Base-by-base conservation (phyloP, 2,329 filamentous ascomycete genomes). In the Trichoderma sp. region DNA sequence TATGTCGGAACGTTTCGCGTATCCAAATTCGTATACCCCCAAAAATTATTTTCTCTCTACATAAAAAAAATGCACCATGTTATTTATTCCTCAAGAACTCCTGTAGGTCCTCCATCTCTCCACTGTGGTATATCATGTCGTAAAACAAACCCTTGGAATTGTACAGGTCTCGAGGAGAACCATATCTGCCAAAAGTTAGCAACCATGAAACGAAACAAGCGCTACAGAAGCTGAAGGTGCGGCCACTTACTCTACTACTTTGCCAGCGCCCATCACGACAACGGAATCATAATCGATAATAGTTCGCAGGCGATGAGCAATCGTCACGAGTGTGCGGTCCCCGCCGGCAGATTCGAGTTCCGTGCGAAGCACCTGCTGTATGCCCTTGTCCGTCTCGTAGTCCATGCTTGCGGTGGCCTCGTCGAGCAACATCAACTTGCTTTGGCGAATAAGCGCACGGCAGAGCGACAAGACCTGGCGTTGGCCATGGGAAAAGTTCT, bases 391-490 rank as follows among this genome's bases (percentile, higher is more conserved):
- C 29, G 86, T 87, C 73, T 85, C 83, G 68, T 85, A 84, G 71
- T 88, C 86, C 79, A 88, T 86, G 71, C 84, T 86, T 27, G 85
- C 85, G 2, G 86, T 88, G 10, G 86, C 86, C 74, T 88, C 86
- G 72, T 88, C 86, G 12, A 86, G 79, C 2, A 88, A 75, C 79
- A 88, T 82, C 29, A 88, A 77, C 74, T 84, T 84, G 74, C 82
- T 85, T 67, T 83, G 80, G 32, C 86, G 82, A 64, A 87, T 83
- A 35, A 87, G 78, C 0, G 86, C 86, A 12, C 86, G 80, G 64
- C 84, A 86, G 2, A 88, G 79, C n/a, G 84, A 86, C 12, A 88
- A 80, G 1, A 88, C 84, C 70, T 88, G 85, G 0, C 85, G 81
- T 76, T 88, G 86, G 32, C 85, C 85, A 70, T 87, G 85, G 4